Evolutionary conservation across 2,329 filamentous ascomycete species (phyloP), one percentile per base, ranked within the genome.

Genomic region (Laburnicola sp.): DNA sequence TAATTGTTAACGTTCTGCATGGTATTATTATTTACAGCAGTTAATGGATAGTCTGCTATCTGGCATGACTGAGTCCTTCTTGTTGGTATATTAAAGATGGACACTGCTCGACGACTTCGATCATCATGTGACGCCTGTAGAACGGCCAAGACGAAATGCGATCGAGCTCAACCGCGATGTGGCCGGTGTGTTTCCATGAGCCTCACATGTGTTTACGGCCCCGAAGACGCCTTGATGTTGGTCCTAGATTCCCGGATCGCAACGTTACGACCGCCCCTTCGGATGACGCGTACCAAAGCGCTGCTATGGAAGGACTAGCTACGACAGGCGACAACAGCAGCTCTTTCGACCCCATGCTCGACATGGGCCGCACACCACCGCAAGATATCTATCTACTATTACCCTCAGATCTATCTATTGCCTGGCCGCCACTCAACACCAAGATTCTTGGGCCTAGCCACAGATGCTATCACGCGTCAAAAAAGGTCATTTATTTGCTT

Each of bases 61-160:
- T 28, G 6, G 7, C 28, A 34, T 11, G 28, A 9, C 11, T 34
- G 28, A 6, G 28, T 16, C 30, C 16, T 25, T 10, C 16, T 25
- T 6, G 10, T 3, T 11, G 21, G 26, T 4, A 10, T 10, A 10
- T 8, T 30, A 7, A 16, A 43, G 9, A 43, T 43, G 40, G 28
- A 43, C 30, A 43, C 40, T n/a, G 21, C 39, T 37, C 31, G 40
- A 21, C 47, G 35, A 23, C 22, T 51, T 9, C 31, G 49, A n/a
- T 47, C 43, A 10, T 51, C 49, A 31, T 51, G 49, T 32, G 44
- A 51, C 26, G 49, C 49, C n/a, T 51, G 49, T 28, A 44, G 49
- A 4, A 31, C 39, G 2, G 49, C 49, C 21, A 51, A 51, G 31
- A 46, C 43, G 9, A 51, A 51, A 41, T 51, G 49, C 26, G 49